These are phyloP conservation scores for Phalaenopsis aphrodite DNA, from an alignment of 106 monocot species.

Conservation along the genomic window DNA sequence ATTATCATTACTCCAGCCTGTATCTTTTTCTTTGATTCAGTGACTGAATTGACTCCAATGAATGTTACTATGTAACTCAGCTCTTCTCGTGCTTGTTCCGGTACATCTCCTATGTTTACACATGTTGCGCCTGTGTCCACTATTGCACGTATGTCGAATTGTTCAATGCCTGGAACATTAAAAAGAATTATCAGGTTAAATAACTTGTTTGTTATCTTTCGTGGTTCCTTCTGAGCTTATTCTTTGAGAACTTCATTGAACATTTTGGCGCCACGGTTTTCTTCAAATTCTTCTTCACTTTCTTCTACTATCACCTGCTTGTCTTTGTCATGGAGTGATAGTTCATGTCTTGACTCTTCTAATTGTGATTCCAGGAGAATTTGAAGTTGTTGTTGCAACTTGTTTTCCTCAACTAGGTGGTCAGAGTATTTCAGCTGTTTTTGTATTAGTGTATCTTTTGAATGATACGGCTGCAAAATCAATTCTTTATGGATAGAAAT, in stretches of 20 bases:
- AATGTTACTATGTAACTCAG: too few species aligned
- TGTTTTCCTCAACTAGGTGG: neutral
- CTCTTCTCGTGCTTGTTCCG: too few species aligned
- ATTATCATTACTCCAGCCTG: too few species aligned
- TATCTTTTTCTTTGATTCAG: too few species aligned
- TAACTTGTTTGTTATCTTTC: neutral
- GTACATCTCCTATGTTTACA: too few species aligned
- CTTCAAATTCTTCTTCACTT: neutral
- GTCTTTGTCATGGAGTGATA: too few species aligned
- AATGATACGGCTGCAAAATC: neutral
- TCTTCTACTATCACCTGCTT: neutral
- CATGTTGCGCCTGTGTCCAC: too few species aligned
- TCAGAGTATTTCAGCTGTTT: neutral
- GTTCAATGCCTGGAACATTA: neutral
- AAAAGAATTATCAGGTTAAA: neutral
- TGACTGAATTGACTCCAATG: too few species aligned
- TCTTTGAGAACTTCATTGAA: neutral
- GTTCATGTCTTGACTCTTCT: too few species aligned
- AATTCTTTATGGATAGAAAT: too few species aligned
- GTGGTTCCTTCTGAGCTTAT: neutral
- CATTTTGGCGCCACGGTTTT: neutral
- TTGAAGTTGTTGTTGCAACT: neutral
- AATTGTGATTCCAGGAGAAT: neutral
- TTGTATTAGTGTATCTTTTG: neutral
- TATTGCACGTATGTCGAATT: neutral